Conservation (phyloP, 495 filamentous ascomycete genomes). For the Penicillium coprophilum region DNA sequence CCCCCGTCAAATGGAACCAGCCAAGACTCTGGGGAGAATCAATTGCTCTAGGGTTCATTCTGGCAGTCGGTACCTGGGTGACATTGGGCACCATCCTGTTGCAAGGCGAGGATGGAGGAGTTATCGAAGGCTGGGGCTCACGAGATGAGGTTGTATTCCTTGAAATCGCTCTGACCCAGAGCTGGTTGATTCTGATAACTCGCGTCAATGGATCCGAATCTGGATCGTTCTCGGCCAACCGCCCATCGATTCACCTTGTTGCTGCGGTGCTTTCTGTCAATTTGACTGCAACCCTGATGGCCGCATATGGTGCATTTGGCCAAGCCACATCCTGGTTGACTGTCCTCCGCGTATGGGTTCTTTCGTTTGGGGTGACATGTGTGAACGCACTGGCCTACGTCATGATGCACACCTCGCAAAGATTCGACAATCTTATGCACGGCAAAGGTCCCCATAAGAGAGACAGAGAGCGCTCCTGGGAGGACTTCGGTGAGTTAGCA, state of each 20-base stretch:
- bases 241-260: slow-evolving; percentile 78
- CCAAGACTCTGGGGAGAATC: slow-evolving; percentile 93
- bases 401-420: slow-evolving; percentile 69
- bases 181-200: slow-evolving; percentile 96
- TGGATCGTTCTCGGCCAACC: slow-evolving; percentile 73
- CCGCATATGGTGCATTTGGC: slow-evolving; percentile 72
- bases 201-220: slow-evolving; percentile 64
- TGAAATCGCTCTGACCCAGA: slow-evolving; percentile 86
- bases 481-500: slow-evolving; percentile 75
- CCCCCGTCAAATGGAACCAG: slow-evolving; percentile 91
- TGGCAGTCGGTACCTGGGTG: slow-evolving; percentile 83
- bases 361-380: slow-evolving; percentile 70
- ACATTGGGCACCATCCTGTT: slow-evolving; percentile 75
- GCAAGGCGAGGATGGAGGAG: slow-evolving; percentile 66
- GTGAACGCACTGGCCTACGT: slow-evolving; percentile 77
- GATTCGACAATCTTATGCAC: slow-evolving; percentile 91
- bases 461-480: slow-evolving; percentile 70
- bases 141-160: slow-evolving; percentile 83
- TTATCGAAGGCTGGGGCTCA: slow-evolving; percentile 83
- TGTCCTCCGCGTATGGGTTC: slow-evolving; percentile 84
- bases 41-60: slow-evolving; percentile 73
- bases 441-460: slow-evolving; percentile 76
- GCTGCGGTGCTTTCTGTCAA: slow-evolving; percentile 79
- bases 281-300: slow-evolving; percentile 78
- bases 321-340: slow-evolving; percentile 70